Evolutionary conservation across 805 yeast species (phyloP).

Genomic region (Novakomyces olei): DNA sequence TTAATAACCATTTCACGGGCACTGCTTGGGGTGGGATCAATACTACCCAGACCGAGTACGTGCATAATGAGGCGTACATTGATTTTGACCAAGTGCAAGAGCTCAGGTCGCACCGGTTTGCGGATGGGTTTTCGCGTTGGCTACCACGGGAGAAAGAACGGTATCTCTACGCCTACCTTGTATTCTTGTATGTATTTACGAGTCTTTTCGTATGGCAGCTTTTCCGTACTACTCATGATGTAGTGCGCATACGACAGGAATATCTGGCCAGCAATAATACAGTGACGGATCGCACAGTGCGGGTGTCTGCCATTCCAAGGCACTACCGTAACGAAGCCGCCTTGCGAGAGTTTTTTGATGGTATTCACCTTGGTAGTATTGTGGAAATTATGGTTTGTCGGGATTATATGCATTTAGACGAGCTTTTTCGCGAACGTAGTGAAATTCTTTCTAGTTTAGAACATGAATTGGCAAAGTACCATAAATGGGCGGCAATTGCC

Average conservation of each 20-base stretch:
- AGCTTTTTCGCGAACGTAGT: conserved; percentile 15
- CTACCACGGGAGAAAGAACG: conserved; percentile 25
- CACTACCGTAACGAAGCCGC: conserved; percentile 50
- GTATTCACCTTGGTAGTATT: conserved; percentile 59
- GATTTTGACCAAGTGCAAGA: not conserved
- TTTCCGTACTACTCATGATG: conserved; percentile 45
- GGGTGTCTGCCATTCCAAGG: conserved; percentile 74
- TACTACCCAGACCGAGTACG: conserved; percentile 14
- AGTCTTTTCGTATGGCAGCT: conserved; percentile 36
- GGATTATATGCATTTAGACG: conserved; percentile 63
- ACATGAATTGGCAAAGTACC: not conserved
- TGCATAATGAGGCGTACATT: conserved; percentile 9
- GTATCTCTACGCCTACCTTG: conserved; percentile 68
- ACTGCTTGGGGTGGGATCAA: not conserved
- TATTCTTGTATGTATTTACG: conserved; percentile 74
- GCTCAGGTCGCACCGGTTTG: not conserved
- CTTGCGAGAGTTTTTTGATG: conserved; percentile 52
- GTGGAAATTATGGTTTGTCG: conserved; percentile 56
- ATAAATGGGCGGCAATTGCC: too few relatives aligned
- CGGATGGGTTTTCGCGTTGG: conserved; percentile 5
- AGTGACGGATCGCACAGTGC: conserved; percentile 71
- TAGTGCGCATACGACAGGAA: conserved; percentile 53
- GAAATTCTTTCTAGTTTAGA: not conserved
- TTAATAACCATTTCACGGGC: conserved; percentile 67
- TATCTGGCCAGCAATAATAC: conserved; percentile 70